These are phyloP conservation scores for Henningerozyma blattae DNA, from an alignment of 805 yeast genomes.

Conservation along the genomic window DNA sequence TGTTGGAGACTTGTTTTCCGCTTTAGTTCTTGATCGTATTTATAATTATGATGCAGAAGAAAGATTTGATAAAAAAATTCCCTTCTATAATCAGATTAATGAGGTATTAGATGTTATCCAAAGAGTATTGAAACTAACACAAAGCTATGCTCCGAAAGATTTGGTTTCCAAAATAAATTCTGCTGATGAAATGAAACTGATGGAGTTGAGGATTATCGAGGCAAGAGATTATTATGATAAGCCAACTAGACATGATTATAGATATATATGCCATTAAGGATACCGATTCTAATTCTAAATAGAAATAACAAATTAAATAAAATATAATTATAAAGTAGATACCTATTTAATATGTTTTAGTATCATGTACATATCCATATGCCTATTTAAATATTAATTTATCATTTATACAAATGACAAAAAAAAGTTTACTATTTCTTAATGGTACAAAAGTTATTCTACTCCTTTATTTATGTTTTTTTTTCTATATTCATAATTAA, in stretches of 20 bases:
- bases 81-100: constrained; percentile 16
- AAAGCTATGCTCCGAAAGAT: constrained; percentile 10
- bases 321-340: no score
- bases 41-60: constrained; percentile 19
- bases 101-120: constrained; percentile 24
- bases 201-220: constrained; percentile 61
- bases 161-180: constrained; percentile 37
- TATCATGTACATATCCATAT: no score
- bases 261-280: no score
- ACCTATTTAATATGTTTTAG: no score
- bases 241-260: background rate
- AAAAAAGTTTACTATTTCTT: background rate
- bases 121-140: constrained; percentile 17
- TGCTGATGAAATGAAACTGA: constrained; percentile 50
- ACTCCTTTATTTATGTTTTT: background rate
- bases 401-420: no score
- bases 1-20: constrained; percentile 86
- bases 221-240: constrained; percentile 31
- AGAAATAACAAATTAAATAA: no score
- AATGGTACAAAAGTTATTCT: background rate
- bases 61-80: background rate
- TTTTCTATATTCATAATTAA: no score
- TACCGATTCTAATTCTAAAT: no score
- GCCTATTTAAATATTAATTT: no score
- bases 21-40: constrained; percentile 57